phyloP scores from a whole-genome alignment of 306 rosid species.

The Rosa persica region DNA sequence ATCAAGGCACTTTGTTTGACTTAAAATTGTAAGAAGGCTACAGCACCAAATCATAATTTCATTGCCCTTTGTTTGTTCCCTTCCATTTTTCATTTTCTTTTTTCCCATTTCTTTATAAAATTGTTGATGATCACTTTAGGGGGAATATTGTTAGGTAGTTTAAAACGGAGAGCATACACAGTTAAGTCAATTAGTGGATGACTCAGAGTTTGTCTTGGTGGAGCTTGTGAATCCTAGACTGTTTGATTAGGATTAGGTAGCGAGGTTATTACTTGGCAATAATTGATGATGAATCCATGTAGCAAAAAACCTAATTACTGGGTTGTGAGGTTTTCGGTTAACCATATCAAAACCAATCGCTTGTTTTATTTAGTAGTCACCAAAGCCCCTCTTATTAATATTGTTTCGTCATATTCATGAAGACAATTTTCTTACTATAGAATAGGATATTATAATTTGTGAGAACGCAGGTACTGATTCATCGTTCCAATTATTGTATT shows the following conservation, averaged over 20 bases:
- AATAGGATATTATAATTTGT: not conserved
- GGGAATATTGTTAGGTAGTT: not conserved
- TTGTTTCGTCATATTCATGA: not conserved
- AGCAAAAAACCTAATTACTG: not conserved
- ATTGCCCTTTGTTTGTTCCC: not conserved
- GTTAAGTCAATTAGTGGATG: not conserved
- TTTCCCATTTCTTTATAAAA: not conserved
- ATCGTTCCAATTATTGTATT: not conserved
- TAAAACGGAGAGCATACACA: not conserved
- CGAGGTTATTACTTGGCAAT: not conserved
- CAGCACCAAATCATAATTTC: not conserved
- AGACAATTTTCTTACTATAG: not conserved
- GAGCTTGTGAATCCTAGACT: not conserved
- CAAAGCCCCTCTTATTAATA: not conserved
- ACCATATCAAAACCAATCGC: not conserved
- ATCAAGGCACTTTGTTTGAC: not conserved
- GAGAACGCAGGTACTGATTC: not conserved
- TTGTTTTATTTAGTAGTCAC: not conserved
- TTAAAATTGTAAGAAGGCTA: slow-evolving; percentile 1
- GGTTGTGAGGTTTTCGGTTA: not conserved
- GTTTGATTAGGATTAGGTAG: not conserved
- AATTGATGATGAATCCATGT: not conserved
- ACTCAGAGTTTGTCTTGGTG: not conserved
- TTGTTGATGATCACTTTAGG: not conserved
- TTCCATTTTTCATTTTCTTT: not conserved